A percentile compares a stretch with the other conserved stretches of the same genome.
Evolutionary conservation across 1,139 yeast species (phyloP).

Genomic region (Pichia sp.): DNA sequence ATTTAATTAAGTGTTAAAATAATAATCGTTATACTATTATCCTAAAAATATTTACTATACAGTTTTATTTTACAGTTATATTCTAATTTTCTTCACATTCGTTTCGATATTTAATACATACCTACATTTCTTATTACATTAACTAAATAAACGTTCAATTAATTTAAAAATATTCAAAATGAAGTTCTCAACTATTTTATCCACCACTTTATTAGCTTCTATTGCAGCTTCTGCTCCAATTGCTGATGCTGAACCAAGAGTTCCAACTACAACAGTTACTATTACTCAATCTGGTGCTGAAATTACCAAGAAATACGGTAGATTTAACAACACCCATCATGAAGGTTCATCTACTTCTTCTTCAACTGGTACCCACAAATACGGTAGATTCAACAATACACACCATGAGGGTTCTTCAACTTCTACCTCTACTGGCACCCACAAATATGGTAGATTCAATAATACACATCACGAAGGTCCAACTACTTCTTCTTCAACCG

Average conservation of each 20-base stretch:
- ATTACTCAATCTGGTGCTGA: slow-evolving; percentile 29
- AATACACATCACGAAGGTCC: slow-evolving; percentile 34
- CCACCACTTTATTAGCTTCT: slow-evolving; percentile 21
- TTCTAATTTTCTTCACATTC: not conserved
- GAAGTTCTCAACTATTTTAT: slow-evolving; percentile 32
- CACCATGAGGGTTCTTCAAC: slow-evolving; percentile 16
- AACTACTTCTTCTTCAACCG: slow-evolving; percentile 27
- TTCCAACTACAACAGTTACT: slow-evolving; percentile 21
- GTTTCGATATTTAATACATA: not conserved
- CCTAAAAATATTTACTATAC: not conserved
- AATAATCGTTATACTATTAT: not conserved
- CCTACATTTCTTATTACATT: not conserved
- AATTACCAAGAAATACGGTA: slow-evolving; percentile 21
- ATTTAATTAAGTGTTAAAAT: not conserved
- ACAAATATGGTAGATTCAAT: slow-evolving; percentile 43
- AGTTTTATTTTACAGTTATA: not conserved
- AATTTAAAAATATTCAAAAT: slow-evolving; percentile 14
- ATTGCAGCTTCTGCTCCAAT: slow-evolving; percentile 26
- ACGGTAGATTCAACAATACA: slow-evolving; percentile 22
- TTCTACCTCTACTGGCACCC: slow-evolving; percentile 35
- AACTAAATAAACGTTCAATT: not conserved
- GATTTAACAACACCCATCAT: slow-evolving; percentile 16
- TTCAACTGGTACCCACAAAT: slow-evolving; percentile 21
- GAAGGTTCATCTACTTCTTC: slow-evolving; percentile 8
- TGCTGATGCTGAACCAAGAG: slow-evolving; percentile 20